Evolutionary conservation across 495 filamentous ascomycete genomes (phyloP).

Genomic region (Cercophora newfieldiana): DNA sequence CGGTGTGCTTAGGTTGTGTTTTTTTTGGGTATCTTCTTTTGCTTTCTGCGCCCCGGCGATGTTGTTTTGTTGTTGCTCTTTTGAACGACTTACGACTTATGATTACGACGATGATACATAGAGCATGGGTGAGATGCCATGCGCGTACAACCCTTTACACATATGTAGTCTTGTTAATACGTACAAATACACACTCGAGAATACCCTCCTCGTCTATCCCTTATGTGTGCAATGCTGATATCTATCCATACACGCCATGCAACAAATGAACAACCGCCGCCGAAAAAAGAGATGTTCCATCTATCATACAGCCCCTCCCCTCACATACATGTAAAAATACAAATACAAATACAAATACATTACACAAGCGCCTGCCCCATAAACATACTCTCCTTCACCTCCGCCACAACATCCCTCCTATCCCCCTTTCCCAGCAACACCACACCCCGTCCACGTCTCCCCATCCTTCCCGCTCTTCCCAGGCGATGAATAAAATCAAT

Average conservation of each 20-base stretch:
- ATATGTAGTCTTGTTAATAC: neutral
- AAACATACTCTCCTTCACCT: slow-evolving; percentile 94
- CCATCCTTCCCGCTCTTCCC: slow-evolving; percentile 90
- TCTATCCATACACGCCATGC: neutral
- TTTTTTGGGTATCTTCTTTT: neutral
- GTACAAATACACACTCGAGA: neutral
- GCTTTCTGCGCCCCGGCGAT: neutral
- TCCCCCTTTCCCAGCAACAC: slow-evolving; percentile 89
- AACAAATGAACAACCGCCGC: no score
- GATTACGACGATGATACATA: slow-evolving; percentile 9
- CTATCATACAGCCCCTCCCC: neutral
- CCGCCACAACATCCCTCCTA: slow-evolving; percentile 83
- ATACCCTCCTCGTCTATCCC: neutral
- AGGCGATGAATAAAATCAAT: slow-evolving; percentile 97
- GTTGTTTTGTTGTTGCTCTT: neutral
- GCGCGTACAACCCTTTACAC: neutral
- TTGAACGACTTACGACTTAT: slow-evolving; percentile 9
- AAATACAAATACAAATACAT: neutral
- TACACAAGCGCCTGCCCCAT: slow-evolving; percentile 71
- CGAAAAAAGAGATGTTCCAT: neutral
- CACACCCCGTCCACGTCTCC: slow-evolving; percentile 81
- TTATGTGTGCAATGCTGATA: neutral
- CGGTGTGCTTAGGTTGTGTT: neutral
- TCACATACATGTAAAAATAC: neutral
- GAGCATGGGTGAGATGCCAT: neutral